Evolutionary conservation across 2,329 filamentous ascomycete genomes (phyloP).

Genomic region (Sclerotinia glacialis): DNA sequence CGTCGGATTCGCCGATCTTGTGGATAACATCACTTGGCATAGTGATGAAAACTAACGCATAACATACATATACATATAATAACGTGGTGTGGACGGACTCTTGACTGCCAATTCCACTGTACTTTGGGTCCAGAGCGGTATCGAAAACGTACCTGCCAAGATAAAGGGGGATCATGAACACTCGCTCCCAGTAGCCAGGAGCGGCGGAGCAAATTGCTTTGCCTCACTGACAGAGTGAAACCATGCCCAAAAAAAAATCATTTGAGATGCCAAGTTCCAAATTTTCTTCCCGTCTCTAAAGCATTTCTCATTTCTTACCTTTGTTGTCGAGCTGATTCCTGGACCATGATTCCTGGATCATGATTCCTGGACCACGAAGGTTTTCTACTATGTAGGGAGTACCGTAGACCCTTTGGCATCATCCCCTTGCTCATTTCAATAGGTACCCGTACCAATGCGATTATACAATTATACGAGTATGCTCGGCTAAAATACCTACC

Average conservation of each 20-base stretch:
- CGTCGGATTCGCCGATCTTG: neutral
- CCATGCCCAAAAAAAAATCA: neutral
- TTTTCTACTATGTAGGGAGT: neutral
- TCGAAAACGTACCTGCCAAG: neutral
- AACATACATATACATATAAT: too few species aligned
- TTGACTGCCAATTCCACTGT: neutral
- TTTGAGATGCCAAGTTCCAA: neutral
- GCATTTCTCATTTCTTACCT: too few species aligned
- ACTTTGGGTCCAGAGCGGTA: neutral
- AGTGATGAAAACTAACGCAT: neutral
- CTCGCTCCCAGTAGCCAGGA: neutral
- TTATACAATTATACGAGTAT: too few species aligned
- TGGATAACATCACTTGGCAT: slow-evolving; percentile 7
- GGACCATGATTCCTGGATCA: neutral
- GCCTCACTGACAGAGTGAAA: neutral
- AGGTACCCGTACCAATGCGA: too few species aligned
- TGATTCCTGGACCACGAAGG: neutral
- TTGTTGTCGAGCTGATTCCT: neutral
- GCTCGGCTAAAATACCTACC: neutral
- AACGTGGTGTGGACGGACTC: neutral
- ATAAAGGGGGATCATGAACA: neutral
- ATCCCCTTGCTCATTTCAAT: slow-evolving; percentile 1
- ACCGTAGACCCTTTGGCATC: neutral
- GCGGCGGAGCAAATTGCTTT: too few species aligned
- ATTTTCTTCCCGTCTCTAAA: neutral